phyloP scores from a whole-genome alignment of 2,329 filamentous ascomycete genomes.

The Colletotrichum scovillei region DNA sequence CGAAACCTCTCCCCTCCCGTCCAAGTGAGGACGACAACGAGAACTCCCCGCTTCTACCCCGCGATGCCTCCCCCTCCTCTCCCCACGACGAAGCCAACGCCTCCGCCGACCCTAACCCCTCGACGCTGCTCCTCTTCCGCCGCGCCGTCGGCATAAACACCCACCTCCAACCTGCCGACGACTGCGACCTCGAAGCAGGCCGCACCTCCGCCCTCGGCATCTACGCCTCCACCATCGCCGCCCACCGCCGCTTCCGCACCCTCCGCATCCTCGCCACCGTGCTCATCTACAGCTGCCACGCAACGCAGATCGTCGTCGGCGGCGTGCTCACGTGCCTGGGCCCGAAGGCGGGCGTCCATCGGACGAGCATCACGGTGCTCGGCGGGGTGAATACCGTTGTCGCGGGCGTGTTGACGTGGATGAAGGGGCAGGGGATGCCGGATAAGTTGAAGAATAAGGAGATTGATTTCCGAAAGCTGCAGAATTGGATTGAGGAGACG shows the following conservation, averaged over 20 bases:
- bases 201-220: slow-evolving; percentile 51
- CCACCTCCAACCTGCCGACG: slow-evolving; percentile 37
- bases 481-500: slow-evolving; percentile 66
- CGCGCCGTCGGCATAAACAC: slow-evolving; percentile 56
- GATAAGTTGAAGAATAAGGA: slow-evolving; percentile 59
- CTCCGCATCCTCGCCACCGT: slow-evolving; percentile 48
- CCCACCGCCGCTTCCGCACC: slow-evolving; percentile 44
- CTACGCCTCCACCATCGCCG: slow-evolving; percentile 51
- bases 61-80: neutral
- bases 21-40: neutral
- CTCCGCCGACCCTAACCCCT: slow-evolving; percentile 44
- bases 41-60: slow-evolving; percentile 17
- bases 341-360: slow-evolving; percentile 57
- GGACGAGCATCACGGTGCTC: slow-evolving; percentile 64
- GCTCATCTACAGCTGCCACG: slow-evolving; percentile 55
- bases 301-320: slow-evolving; percentile 59
- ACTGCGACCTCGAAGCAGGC: slow-evolving; percentile 47
- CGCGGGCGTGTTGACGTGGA: slow-evolving; percentile 69
- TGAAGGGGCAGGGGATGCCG: slow-evolving; percentile 63
- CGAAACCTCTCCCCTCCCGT: slow-evolving; percentile 2
- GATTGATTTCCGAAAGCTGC: slow-evolving; percentile 57
- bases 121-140: slow-evolving; percentile 55
- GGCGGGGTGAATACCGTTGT: slow-evolving; percentile 73
- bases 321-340: slow-evolving; percentile 60
- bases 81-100: neutral